Percentiles rank a stretch among this genome's conserved stretches.
Evolutionary conservation across 139 green algal species (phyloP).

Genomic region (Picochlorum costavermella): DNA sequence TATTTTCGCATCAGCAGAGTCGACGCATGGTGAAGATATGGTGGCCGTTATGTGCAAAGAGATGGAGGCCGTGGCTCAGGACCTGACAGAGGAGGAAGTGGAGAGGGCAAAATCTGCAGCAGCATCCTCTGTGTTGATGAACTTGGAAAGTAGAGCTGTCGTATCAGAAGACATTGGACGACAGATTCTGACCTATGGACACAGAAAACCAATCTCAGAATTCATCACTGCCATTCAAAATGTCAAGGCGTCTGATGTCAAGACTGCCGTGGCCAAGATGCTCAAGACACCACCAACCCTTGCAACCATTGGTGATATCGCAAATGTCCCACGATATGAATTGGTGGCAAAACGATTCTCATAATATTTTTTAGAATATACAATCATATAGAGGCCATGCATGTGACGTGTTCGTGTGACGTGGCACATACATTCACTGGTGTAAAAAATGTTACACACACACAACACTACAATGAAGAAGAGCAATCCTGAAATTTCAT

Average conservation of each 20-base stretch:
- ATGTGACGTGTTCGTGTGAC: neutral
- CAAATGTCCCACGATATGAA: slow-evolving; percentile 36
- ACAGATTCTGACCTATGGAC: slow-evolving; percentile 89
- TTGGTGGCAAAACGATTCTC: slow-evolving; percentile 29
- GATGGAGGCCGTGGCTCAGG: slow-evolving; percentile 46
- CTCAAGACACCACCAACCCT: slow-evolving; percentile 43
- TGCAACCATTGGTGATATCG: slow-evolving; percentile 39
- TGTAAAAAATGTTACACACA: slow-evolving; percentile 2
- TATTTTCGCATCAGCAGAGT: slow-evolving; percentile 55
- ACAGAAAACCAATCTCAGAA: slow-evolving; percentile 36
- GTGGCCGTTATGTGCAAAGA: slow-evolving; percentile 42
- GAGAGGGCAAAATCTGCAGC: slow-evolving; percentile 78
- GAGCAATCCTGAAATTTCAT: neutral
- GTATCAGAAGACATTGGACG: slow-evolving; percentile 93
- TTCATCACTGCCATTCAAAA: slow-evolving; percentile 31
- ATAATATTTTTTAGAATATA: slow-evolving; percentile 6
- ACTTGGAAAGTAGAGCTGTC: slow-evolving; percentile 83
- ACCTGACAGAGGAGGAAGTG: slow-evolving; percentile 65
- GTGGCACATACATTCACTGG: neutral
- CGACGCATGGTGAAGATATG: slow-evolving; percentile 27
- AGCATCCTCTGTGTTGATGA: slow-evolving; percentile 74
- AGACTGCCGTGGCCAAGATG: slow-evolving; percentile 25
- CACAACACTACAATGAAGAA: neutral
- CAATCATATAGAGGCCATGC: neutral
- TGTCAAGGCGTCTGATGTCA: slow-evolving; percentile 39